Percentiles rank a stretch among this genome's conserved stretches.
Conservation (phyloP, 305 asterid species). For the Stenogyne calaminthoides region DNA sequence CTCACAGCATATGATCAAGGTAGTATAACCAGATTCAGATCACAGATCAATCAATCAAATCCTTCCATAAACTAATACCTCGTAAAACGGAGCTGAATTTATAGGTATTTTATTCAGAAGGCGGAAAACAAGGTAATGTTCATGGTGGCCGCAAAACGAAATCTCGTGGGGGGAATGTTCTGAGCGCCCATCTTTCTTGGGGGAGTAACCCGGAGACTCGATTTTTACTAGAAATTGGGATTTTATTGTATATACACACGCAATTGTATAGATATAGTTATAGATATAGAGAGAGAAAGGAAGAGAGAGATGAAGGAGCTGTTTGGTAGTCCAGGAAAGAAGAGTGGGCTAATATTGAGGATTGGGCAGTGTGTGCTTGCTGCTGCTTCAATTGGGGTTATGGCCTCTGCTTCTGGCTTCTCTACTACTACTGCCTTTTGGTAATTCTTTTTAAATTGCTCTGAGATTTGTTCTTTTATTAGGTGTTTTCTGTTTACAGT, state of each 20-base stretch:
- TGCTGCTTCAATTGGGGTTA: constrained; percentile 73
- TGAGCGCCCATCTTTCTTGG: constrained; percentile 34
- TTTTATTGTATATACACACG: constrained; percentile 12
- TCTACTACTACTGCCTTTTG: constrained; percentile 82
- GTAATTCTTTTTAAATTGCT: constrained; percentile 34
- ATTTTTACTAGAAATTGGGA: constrained; percentile 25
- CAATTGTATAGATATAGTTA: background rate
- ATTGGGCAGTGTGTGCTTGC: constrained; percentile 75
- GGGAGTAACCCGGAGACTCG: constrained; percentile 35
- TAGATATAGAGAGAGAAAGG: constrained; percentile 20
- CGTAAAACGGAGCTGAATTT: constrained; percentile 23
- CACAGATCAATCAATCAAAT: constrained; percentile 23
- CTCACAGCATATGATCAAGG: constrained; percentile 16
- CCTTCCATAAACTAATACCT: background rate
- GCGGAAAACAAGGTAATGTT: background rate
- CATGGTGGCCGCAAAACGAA: constrained; percentile 21
- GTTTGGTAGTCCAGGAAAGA: constrained; percentile 89
- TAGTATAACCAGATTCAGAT: constrained; percentile 30
- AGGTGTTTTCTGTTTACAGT: constrained; percentile 20
- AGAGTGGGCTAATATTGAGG: constrained; percentile 82
- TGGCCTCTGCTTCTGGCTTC: constrained; percentile 90
- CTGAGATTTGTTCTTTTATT: background rate
- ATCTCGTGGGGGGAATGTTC: constrained; percentile 40
- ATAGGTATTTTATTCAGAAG: background rate
- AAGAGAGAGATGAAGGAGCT: constrained; percentile 67